Conservation (phyloP, 768 basidiomycete genomes). For the Suillus brevipes region DNA sequence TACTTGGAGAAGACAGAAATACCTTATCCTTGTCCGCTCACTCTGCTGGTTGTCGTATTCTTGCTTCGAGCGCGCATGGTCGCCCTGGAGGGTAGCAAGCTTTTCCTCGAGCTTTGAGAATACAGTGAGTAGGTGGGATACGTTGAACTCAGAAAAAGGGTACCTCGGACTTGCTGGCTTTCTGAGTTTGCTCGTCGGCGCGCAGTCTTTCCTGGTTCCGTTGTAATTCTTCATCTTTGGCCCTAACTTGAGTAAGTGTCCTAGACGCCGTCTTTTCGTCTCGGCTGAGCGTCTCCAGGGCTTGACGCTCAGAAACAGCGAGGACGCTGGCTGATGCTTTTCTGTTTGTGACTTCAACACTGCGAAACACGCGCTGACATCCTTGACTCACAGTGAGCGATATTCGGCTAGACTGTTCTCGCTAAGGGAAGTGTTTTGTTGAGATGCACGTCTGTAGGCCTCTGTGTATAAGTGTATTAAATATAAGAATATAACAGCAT, state of each 20-base stretch:
- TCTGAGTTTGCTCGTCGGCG: constrained; percentile 48
- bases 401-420: constrained; percentile 90
- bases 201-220: constrained; percentile 55
- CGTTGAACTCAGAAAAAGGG: constrained; percentile 12
- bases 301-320: constrained; percentile 85
- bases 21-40: constrained; percentile 81
- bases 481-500: neutral
- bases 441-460: constrained; percentile 53
- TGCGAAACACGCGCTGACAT: neutral
- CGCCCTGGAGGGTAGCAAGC: constrained; percentile 52
- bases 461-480: neutral
- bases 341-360: constrained; percentile 38
- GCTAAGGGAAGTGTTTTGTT: constrained; percentile 74
- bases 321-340: constrained; percentile 78
- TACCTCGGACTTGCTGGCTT: constrained; percentile 60
- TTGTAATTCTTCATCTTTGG: constrained; percentile 66
- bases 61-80: constrained; percentile 66
- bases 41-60: constrained; percentile 85
- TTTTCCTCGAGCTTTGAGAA: constrained; percentile 52
- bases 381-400: constrained; percentile 20
- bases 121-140: constrained; percentile 5
- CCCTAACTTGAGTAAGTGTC: constrained; percentile 61
- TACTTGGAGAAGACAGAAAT: constrained; percentile 25
- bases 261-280: constrained; percentile 78
- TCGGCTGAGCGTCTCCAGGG: constrained; percentile 74